Percentiles rank a stretch among this genome's conserved stretches.
These are phyloP conservation scores for Trichoderma oligosporum DNA, from an alignment of 2,329 filamentous ascomycete species.

Conservation along the genomic window DNA sequence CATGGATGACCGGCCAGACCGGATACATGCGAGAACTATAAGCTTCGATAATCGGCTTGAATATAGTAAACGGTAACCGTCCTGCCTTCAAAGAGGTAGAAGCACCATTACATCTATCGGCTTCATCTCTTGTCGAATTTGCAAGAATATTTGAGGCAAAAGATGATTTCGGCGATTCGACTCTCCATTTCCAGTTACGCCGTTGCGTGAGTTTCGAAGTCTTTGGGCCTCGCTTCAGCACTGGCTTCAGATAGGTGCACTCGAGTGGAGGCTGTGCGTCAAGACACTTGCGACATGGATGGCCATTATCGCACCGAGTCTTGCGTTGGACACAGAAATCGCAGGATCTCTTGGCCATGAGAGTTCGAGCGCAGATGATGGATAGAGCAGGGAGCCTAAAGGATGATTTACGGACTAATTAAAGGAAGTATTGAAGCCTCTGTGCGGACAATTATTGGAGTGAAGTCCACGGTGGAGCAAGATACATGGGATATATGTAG, in stretches of 20 bases:
- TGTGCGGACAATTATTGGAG: slow-evolving; percentile 1
- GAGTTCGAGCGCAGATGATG: neutral
- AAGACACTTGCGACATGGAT: slow-evolving; percentile 17
- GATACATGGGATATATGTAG: neutral
- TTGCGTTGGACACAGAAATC: slow-evolving; percentile 19
- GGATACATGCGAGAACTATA: slow-evolving; percentile 16
- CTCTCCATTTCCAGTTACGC: slow-evolving; percentile 14
- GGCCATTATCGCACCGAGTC: slow-evolving; percentile 19
- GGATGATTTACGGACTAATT: neutral
- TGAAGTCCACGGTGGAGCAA: neutral
- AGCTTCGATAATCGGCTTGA: slow-evolving; percentile 6
- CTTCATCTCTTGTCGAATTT: neutral
- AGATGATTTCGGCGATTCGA: neutral
- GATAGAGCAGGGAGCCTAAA: too few species aligned
- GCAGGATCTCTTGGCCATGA: slow-evolving; percentile 19
- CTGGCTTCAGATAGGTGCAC: slow-evolving; percentile 20
- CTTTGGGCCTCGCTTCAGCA: slow-evolving; percentile 22
- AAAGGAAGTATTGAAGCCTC: neutral
- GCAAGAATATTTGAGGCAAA: neutral
- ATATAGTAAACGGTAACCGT: neutral
- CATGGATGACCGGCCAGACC: slow-evolving; percentile 13
- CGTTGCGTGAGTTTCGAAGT: slow-evolving; percentile 16
- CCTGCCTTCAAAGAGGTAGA: neutral
- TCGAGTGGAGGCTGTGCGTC: slow-evolving; percentile 18
- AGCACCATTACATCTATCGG: neutral